Percentiles rank a stretch among this genome's conserved stretches.
These are phyloP conservation scores for Spatholobus suberectus DNA, from an alignment of 306 rosid genomes.

Conservation along the genomic window DNA sequence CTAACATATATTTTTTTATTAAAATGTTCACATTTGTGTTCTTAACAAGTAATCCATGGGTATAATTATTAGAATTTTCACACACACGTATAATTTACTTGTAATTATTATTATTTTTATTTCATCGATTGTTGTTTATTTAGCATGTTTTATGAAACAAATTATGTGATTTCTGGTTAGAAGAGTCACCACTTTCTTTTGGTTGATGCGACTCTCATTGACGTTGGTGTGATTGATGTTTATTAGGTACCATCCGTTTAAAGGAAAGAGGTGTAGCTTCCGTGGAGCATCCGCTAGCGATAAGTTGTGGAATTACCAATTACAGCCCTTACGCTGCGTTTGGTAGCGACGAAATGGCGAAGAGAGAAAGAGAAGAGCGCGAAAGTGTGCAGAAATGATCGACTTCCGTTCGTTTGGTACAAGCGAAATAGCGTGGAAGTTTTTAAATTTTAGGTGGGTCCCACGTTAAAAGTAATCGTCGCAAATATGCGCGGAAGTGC, in stretches of 20 bases:
- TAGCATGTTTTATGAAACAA: not conserved
- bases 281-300: not conserved
- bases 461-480: too few relatives aligned
- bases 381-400: too few relatives aligned
- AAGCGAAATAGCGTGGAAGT: too few relatives aligned
- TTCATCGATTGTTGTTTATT: not conserved
- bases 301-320: not conserved
- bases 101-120: too few relatives aligned
- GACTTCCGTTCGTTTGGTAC: too few relatives aligned
- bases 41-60: not conserved
- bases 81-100: not conserved
- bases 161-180: not conserved
- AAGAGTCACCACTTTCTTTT: not conserved
- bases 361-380: too few relatives aligned
- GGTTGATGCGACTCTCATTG: not conserved
- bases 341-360: too few relatives aligned
- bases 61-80: not conserved
- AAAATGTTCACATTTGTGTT: too few relatives aligned
- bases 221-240: not conserved
- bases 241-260: not conserved
- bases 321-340: too few relatives aligned
- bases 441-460: too few relatives aligned
- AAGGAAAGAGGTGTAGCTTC: not conserved
- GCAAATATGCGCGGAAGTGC: too few relatives aligned
- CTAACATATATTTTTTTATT: too few relatives aligned